phyloP scores from a whole-genome alignment of 73 alveolate species.

The Halteria grandinella region DNA sequence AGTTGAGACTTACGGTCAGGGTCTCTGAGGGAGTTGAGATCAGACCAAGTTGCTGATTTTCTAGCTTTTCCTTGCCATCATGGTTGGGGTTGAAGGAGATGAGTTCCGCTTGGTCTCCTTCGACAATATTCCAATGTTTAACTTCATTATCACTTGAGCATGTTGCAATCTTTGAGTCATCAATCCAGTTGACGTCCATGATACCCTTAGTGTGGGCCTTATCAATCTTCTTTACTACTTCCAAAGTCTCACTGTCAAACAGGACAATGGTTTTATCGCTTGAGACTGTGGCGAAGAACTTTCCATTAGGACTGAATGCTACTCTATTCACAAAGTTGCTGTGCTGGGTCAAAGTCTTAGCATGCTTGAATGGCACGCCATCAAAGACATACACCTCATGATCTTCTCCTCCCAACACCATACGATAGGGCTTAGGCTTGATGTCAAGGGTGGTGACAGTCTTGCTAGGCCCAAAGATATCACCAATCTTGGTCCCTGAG shows the following conservation, averaged over 20 bases:
- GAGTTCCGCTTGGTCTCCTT: too few species aligned
- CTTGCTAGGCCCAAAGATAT: conserved; percentile 23
- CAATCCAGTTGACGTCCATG: conserved; percentile 41
- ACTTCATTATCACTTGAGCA: conserved; percentile 9
- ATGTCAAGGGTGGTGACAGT: conserved; percentile 15
- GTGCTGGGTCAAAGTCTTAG: conserved; percentile 3
- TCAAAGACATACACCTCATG: conserved; percentile 26
- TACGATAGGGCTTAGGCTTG: conserved; percentile 33
- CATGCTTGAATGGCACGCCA: conserved; percentile 46
- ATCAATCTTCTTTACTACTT: conserved; percentile 18
- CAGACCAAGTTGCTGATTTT: conserved; percentile 21
- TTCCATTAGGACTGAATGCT: conserved; percentile 19
- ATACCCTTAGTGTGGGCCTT: conserved; percentile 49
- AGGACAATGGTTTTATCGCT: conserved; percentile 20
- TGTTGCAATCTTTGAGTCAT: conserved; percentile 26
- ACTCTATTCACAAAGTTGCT: conserved; percentile 29
- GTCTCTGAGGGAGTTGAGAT: not conserved
- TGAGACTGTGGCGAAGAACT: conserved; percentile 20
- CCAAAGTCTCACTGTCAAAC: conserved; percentile 29
- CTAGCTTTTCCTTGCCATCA: conserved; percentile 26
- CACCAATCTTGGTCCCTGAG: conserved; percentile 47
- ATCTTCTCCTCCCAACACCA: conserved; percentile 36
- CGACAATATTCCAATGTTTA: conserved; percentile 20
- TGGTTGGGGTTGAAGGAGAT: too few species aligned
- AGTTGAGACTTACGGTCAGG: conserved; percentile 44